These are phyloP conservation scores for Claviceps digitariae DNA, from an alignment of 2,329 filamentous ascomycete species.

Conservation along the genomic window DNA sequence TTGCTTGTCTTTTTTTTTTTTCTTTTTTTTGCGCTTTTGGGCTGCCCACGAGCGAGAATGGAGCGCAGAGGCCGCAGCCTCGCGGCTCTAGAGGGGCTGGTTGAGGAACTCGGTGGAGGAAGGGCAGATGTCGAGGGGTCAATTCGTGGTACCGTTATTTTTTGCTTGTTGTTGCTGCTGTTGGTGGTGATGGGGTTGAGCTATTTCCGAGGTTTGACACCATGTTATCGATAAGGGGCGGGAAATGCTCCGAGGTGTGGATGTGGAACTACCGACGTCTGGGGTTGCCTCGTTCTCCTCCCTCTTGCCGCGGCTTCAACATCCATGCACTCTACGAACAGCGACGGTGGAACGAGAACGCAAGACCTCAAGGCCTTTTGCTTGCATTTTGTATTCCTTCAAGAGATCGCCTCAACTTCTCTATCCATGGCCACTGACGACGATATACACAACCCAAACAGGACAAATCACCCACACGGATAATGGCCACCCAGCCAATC, in stretches of 20 bases:
- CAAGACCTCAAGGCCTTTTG: no score
- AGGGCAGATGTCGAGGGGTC: neutral
- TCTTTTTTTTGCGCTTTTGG: neutral
- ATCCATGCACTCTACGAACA: no score
- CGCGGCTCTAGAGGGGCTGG: neutral
- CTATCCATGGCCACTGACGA: no score
- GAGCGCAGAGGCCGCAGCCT: neutral
- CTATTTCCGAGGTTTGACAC: neutral
- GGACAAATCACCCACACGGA: no score
- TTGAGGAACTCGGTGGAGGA: neutral
- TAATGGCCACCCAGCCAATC: no score
- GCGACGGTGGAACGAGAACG: no score
- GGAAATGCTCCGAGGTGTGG: no score
- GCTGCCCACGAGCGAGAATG: neutral
- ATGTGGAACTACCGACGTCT: neutral
- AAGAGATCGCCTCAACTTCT: no score
- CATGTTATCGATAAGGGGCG: neutral
- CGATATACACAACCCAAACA: no score
- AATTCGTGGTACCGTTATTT: neutral
- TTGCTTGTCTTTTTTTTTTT: neutral
- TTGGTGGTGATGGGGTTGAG: neutral
- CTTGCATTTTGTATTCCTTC: no score
- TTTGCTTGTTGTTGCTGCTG: neutral
- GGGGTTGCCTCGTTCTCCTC: no score
- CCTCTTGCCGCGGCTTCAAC: no score